phyloP scores from a whole-genome alignment of 768 basidiomycete species.

The Mycena galericulata region DNA sequence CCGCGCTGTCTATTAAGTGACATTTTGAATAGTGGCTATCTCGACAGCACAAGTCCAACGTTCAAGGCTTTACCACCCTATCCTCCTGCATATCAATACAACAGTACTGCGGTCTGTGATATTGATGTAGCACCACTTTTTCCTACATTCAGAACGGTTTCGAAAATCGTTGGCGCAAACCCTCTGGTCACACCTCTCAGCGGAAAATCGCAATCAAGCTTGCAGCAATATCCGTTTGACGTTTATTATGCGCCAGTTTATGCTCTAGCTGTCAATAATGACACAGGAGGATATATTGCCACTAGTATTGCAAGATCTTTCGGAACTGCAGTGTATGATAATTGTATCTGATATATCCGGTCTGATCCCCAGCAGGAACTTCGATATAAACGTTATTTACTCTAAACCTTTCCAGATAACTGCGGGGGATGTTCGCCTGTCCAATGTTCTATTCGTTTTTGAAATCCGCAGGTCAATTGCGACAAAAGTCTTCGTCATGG shows the following conservation, averaged over 20 bases:
- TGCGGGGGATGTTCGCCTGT: background rate
- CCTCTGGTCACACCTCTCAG: constrained; percentile 6
- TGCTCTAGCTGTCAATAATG: constrained; percentile 14
- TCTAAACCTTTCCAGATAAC: background rate
- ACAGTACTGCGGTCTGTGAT: constrained; percentile 13
- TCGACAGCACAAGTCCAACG: constrained; percentile 26
- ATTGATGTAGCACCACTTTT: background rate
- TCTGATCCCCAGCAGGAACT: constrained; percentile 14
- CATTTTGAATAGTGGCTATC: constrained; percentile 19
- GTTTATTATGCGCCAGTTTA: constrained; percentile 20
- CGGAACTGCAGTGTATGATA: constrained; percentile 24
- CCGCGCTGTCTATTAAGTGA: background rate
- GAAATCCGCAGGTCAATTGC: constrained; percentile 33
- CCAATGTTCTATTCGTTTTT: constrained; percentile 20
- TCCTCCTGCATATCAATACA: constrained; percentile 20
- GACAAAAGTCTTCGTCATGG: constrained; percentile 28
- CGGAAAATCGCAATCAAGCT: background rate
- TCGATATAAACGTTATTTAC: constrained; percentile 6
- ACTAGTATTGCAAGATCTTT: constrained; percentile 13
- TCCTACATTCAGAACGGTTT: constrained; percentile 21
- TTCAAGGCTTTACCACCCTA: constrained; percentile 21
- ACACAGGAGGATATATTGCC: constrained; percentile 11
- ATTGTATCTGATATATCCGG: background rate
- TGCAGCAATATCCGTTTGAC: constrained; percentile 29
- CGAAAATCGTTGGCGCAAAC: constrained; percentile 16